Conservation (phyloP, 768 basidiomycete species). For the Cytidiella melzeri region DNA sequence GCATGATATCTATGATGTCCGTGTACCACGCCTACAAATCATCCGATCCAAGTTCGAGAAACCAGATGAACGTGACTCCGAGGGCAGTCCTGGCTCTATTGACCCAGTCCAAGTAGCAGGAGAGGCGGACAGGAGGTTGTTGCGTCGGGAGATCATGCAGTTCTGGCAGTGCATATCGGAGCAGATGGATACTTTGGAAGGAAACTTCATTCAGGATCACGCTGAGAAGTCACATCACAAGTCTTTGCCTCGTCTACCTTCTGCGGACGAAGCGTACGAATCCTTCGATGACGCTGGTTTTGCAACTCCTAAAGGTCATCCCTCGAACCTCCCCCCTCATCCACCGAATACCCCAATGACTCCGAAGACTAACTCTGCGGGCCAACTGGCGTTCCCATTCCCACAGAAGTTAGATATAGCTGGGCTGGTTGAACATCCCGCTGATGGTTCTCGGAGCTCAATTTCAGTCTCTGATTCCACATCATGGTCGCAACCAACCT, state of each 20-base stretch:
- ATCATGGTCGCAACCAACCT: slow-evolving; percentile 22
- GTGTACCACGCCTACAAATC: slow-evolving; percentile 56
- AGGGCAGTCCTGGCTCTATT: background rate
- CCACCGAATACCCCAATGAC: slow-evolving; percentile 14
- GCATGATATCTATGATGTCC: slow-evolving; percentile 56
- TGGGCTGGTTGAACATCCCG: background rate
- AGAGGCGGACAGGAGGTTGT: slow-evolving; percentile 36
- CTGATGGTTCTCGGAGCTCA: background rate
- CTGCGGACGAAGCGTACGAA: slow-evolving; percentile 45
- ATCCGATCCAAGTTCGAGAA: slow-evolving; percentile 22
- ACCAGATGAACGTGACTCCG: slow-evolving; percentile 1
- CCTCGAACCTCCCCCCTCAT: slow-evolving; percentile 15
- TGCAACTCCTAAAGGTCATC: slow-evolving; percentile 18
- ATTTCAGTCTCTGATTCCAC: slow-evolving; percentile 1
- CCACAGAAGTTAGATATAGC: background rate
- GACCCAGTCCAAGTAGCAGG: background rate
- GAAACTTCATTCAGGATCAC: slow-evolving; percentile 22
- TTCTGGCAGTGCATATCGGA: slow-evolving; percentile 66
- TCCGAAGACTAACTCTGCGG: background rate
- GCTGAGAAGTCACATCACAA: slow-evolving; percentile 30
- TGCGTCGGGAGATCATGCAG: slow-evolving; percentile 53
- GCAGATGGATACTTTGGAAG: slow-evolving; percentile 58
- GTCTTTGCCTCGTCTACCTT: slow-evolving; percentile 54
- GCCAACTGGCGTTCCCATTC: background rate
- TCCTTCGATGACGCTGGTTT: slow-evolving; percentile 14